phyloP scores from a whole-genome alignment of 805 yeast genomes.

The Pichia cephalocereana region DNA sequence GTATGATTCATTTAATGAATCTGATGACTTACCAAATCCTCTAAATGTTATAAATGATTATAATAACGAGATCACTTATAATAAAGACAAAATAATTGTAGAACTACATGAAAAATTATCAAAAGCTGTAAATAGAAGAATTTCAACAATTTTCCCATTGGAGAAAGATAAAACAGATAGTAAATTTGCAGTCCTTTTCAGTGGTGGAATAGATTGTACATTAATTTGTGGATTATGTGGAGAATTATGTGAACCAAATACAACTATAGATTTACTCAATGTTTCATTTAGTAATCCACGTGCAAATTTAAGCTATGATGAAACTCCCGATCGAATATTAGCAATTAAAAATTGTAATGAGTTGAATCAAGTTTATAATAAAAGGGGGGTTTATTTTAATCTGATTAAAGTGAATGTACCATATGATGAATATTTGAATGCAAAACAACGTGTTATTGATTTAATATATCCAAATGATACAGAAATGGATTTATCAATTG shows the following conservation, averaged over 20 bases:
- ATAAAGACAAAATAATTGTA: background rate
- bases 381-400: constrained; percentile 26
- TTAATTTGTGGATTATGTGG: constrained; percentile 53
- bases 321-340: constrained; percentile 81
- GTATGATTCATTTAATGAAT: background rate
- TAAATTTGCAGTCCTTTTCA: constrained; percentile 58
- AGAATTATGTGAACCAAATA: constrained; percentile 19
- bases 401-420: constrained; percentile 67
- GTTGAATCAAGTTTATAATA: constrained; percentile 36
- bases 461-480: constrained; percentile 79
- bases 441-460: constrained; percentile 42
- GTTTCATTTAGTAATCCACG: constrained; percentile 92
- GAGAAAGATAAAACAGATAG: constrained; percentile 25
- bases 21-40: background rate
- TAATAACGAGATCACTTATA: background rate
- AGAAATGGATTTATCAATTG: constrained; percentile 94
- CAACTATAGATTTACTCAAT: constrained; percentile 67
- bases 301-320: constrained; percentile 44
- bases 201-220: constrained; percentile 96
- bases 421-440: constrained; percentile 51
- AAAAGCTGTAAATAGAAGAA: constrained; percentile 38
- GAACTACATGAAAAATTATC: constrained; percentile 25
- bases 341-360: constrained; percentile 56
- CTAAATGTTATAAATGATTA: background rate
- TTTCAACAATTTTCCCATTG: constrained; percentile 52